Conservation (phyloP, 495 filamentous ascomycete species). For the Aspergillus nanangensis region DNA sequence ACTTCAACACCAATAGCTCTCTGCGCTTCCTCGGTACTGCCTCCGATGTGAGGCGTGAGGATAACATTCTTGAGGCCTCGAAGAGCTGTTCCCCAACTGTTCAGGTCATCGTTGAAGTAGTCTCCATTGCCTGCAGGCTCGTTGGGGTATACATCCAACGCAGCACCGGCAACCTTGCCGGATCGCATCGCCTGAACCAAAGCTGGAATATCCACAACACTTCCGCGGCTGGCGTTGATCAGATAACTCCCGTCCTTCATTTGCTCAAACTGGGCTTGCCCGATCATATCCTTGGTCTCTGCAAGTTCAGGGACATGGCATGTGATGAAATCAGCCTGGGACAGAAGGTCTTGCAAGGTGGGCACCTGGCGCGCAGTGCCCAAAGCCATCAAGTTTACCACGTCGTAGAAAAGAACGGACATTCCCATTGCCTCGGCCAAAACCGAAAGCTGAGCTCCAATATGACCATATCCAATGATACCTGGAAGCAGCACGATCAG, state of each 20-base stretch:
- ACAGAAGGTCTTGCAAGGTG: constrained; percentile 70
- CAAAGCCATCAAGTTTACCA: constrained; percentile 87
- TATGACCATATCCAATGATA: constrained; percentile 97
- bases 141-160: constrained; percentile 91
- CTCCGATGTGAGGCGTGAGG: constrained; percentile 93
- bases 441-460: constrained; percentile 94
- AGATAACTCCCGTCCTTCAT: constrained; percentile 94
- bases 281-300: constrained; percentile 90
- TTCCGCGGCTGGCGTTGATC: constrained; percentile 94
- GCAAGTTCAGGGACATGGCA: constrained; percentile 90
- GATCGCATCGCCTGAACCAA: constrained; percentile 82
- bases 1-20: constrained; percentile 95
- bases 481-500: constrained; percentile 38
- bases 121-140: constrained; percentile 93
- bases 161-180: constrained; percentile 89
- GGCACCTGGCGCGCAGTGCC: constrained; percentile 82
- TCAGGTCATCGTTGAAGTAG: constrained; percentile 86
- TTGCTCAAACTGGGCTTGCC: constrained; percentile 64
- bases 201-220: constrained; percentile 89
- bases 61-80: constrained; percentile 87
- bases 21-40: constrained; percentile 97
- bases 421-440: constrained; percentile 97
- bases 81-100: constrained; percentile 82
- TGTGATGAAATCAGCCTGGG: constrained; percentile 81
- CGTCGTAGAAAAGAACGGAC: constrained; percentile 93